These are phyloP conservation scores for Magnolia sinica DNA, from an alignment of 164 flowering plant species.

Conservation along the genomic window DNA sequence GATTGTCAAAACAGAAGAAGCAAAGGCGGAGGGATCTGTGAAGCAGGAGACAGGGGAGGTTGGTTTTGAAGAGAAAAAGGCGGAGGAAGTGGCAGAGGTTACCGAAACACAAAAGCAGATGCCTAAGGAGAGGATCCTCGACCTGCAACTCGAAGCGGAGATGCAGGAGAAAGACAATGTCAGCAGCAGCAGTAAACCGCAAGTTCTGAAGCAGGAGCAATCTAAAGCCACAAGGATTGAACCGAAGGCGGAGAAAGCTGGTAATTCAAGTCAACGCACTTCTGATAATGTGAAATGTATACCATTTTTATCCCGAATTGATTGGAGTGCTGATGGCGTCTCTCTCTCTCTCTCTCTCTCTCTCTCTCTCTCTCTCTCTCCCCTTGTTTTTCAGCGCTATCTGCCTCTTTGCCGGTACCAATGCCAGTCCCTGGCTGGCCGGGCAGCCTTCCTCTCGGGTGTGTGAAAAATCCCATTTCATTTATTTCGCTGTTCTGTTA, in stretches of 20 bases:
- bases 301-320: neutral
- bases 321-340: neutral
- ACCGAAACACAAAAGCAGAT: conserved; percentile 32
- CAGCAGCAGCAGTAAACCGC: conserved; percentile 22
- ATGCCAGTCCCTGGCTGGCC: conserved; percentile 82
- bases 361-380: too few relatives aligned
- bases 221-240: conserved; percentile 26
- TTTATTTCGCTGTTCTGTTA: conserved; percentile 6
- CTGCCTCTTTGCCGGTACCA: conserved; percentile 52
- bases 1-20: conserved; percentile 28
- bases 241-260: conserved; percentile 46
- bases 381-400: conserved; percentile 37
- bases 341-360: neutral
- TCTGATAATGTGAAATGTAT: neutral
- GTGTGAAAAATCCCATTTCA: conserved; percentile 14
- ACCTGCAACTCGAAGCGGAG: conserved; percentile 61
- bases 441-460: conserved; percentile 87
- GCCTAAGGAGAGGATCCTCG: conserved; percentile 39
- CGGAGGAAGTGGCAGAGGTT: conserved; percentile 27
- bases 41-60: conserved; percentile 21
- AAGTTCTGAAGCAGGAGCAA: conserved; percentile 12
- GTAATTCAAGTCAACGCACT: conserved; percentile 28
- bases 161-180: conserved; percentile 38
- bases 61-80: conserved; percentile 30
- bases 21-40: conserved; percentile 19